Evolutionary conservation across 768 basidiomycete species (phyloP).

Genomic region (Butyriboletus loyo): DNA sequence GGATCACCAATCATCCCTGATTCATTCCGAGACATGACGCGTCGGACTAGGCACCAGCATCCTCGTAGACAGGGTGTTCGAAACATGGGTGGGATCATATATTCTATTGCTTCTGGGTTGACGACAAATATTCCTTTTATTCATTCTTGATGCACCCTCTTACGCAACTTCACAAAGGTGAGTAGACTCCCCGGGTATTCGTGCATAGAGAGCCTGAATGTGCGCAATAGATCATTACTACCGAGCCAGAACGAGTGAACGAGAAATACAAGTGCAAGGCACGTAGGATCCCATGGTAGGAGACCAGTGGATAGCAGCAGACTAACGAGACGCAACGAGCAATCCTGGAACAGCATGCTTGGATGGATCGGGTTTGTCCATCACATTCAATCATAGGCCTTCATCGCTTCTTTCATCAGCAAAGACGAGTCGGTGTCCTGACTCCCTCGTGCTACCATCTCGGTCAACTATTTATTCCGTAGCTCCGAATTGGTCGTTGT

Average conservation of each 20-base stretch:
- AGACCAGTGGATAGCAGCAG: background rate
- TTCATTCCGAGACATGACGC: no score
- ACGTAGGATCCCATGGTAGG: background rate
- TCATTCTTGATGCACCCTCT: no score
- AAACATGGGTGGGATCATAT: no score
- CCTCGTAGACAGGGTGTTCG: no score
- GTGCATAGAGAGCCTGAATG: conserved; percentile 1
- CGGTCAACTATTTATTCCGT: background rate
- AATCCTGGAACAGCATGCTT: no score
- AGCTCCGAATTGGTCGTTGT: background rate
- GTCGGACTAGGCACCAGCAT: no score
- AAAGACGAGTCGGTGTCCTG: conserved; percentile 29
- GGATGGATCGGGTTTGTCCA: no score
- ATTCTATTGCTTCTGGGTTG: no score
- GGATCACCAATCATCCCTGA: no score
- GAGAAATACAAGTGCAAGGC: background rate
- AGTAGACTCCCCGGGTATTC: no score
- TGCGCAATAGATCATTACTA: conserved; percentile 3
- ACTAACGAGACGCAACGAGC: background rate
- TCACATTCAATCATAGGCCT: conserved; percentile 25
- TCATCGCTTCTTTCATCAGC: conserved; percentile 31
- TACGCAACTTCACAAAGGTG: no score
- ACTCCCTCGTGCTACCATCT: background rate
- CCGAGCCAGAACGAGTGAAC: background rate
- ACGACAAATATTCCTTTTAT: no score